Evolutionary conservation across 192 early-diverging fungal species (phyloP).

Genomic region (Entomortierella parvispora): DNA sequence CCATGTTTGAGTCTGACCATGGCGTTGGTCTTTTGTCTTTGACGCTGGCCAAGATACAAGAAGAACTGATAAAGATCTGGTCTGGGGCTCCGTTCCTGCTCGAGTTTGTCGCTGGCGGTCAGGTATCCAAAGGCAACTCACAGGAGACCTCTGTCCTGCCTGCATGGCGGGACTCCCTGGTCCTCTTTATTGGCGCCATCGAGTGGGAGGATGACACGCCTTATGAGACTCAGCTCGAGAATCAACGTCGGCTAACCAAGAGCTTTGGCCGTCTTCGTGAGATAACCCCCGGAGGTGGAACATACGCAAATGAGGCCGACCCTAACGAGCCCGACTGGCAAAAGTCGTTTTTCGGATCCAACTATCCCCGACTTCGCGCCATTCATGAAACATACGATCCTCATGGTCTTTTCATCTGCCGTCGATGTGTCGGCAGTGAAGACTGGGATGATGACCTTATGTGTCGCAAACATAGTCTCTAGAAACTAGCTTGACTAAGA

Average conservation of each 20-base stretch:
- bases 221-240: background rate
- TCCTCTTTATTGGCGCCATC: slow-evolving; percentile 4
- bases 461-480: slow-evolving; percentile 2
- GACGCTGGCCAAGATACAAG: slow-evolving; percentile 13
- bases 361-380: slow-evolving; percentile 52
- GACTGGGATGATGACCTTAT: slow-evolving; percentile 28
- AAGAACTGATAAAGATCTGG: slow-evolving; percentile 10
- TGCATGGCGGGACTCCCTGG: slow-evolving; percentile 51
- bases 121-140: slow-evolving; percentile 18
- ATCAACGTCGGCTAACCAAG: slow-evolving; percentile 7
- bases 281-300: slow-evolving; percentile 52
- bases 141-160: slow-evolving; percentile 29
- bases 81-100: slow-evolving; percentile 2
- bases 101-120: slow-evolving; percentile 36
- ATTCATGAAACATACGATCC: slow-evolving; percentile 61
- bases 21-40: slow-evolving; percentile 2
- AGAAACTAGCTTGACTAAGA: no score
- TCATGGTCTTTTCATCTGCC: slow-evolving; percentile 46
- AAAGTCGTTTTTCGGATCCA: slow-evolving; percentile 55
- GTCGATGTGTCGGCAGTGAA: slow-evolving; percentile 40
- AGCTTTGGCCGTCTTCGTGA: slow-evolving; percentile 12
- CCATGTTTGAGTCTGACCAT: slow-evolving; percentile 23
- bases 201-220: slow-evolving; percentile 10
- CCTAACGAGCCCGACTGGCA: slow-evolving; percentile 54
- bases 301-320: slow-evolving; percentile 63